A percentile compares a stretch with the other conserved stretches of the same genome.
Conservation (phyloP, 164 flowering plant species). For the Paratinospora sagittata region DNA sequence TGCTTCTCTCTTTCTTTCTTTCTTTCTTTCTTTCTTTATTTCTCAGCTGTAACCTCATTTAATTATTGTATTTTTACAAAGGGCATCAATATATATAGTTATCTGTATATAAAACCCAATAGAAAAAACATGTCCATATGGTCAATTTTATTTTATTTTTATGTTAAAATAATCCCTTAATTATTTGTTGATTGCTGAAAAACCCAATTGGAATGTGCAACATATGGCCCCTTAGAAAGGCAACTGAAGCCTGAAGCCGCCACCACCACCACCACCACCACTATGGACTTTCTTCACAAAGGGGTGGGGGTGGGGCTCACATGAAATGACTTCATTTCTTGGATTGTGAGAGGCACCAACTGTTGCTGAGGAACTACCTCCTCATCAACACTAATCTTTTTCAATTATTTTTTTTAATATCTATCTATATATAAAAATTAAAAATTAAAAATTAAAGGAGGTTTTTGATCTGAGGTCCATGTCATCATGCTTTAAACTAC, state of each 20-base stretch:
- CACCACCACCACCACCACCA: neutral
- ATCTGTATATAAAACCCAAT: neutral
- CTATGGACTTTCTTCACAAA: neutral
- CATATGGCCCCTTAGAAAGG: neutral
- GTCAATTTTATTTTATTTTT: too few relatives aligned
- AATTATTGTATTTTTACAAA: neutral
- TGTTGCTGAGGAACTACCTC: neutral
- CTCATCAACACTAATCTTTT: neutral
- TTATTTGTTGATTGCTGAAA: neutral
- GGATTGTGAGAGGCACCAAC: constrained; percentile 3
- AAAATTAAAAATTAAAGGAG: neutral
- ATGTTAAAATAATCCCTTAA: neutral
- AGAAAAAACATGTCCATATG: too few relatives aligned
- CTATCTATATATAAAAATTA: neutral
- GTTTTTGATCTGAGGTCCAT: constrained; percentile 1
- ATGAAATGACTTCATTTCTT: neutral
- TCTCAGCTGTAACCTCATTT: neutral
- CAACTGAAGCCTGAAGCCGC: neutral
- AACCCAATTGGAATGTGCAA: neutral
- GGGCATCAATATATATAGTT: neutral
- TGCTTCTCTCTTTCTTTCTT: neutral
- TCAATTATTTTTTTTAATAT: neutral
- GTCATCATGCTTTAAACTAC: neutral
- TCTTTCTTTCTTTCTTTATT: neutral
- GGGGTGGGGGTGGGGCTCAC: neutral